A percentile compares a stretch with the other conserved stretches of the same genome.
Conservation (phyloP, 2,329 filamentous ascomycete species). For the Arthrobotrys megalospora region DNA sequence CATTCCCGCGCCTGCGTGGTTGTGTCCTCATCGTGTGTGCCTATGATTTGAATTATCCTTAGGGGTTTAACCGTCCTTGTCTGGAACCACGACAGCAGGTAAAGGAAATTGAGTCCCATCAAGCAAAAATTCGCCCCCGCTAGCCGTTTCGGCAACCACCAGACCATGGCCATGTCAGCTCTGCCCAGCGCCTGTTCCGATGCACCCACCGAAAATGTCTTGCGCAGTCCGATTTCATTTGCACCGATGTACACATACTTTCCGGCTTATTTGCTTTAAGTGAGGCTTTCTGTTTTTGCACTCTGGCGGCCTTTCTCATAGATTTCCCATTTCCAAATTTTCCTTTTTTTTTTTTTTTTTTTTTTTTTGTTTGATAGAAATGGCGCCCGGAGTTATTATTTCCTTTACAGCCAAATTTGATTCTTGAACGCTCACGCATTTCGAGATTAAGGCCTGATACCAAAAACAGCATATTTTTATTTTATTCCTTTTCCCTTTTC, state of each 20-base stretch:
- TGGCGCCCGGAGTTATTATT: conserved; percentile 61
- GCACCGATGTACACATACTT: conserved; percentile 49
- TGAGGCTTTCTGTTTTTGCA: conserved; percentile 42
- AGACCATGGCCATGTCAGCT: conserved; percentile 62
- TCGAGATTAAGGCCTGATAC: conserved; percentile 58
- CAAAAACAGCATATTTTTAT: conserved; percentile 55
- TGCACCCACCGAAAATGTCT: conserved; percentile 53
- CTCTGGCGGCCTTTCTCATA: conserved; percentile 30
- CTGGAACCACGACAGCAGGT: conserved; percentile 60
- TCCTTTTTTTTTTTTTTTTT: neutral
- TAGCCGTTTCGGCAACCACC: conserved; percentile 61
- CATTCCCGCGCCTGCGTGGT: conserved; percentile 62
- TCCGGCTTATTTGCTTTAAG: conserved; percentile 26
- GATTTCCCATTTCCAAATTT: conserved; percentile 26
- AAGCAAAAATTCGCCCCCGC: conserved; percentile 56
- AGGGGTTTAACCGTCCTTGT: conserved; percentile 60
- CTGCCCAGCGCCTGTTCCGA: conserved; percentile 53
- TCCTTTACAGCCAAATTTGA: conserved; percentile 46
- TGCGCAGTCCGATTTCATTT: conserved; percentile 52
- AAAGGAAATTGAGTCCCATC: conserved; percentile 38
- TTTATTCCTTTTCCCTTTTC: conserved; percentile 19
- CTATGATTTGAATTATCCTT: conserved; percentile 62
- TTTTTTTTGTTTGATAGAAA: conserved; percentile 14
- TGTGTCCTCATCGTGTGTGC: conserved; percentile 61
- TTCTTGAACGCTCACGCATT: conserved; percentile 57